Evolutionary conservation across 2,329 filamentous ascomycete species (phyloP).

Genomic region (Trichothecium roseum): DNA sequence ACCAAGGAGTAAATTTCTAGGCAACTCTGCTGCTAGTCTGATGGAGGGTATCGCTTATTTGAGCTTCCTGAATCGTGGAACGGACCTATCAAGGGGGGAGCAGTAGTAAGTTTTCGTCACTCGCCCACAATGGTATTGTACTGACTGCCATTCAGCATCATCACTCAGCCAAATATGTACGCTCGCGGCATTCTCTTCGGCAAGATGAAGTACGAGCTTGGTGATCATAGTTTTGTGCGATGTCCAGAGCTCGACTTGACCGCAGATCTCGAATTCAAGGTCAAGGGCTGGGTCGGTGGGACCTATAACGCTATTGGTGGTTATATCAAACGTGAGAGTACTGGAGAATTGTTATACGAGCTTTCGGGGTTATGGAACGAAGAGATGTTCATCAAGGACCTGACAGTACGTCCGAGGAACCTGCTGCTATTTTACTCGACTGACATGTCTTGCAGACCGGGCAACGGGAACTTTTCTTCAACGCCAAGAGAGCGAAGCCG

Average conservation of each 20-base stretch:
- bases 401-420: slow-evolving; percentile 45
- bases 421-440: no score
- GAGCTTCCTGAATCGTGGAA: slow-evolving; percentile 67
- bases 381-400: slow-evolving; percentile 85
- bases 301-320: slow-evolving; percentile 96
- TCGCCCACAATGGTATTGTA: background rate
- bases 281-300: slow-evolving; percentile 92
- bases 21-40: slow-evolving; percentile 93
- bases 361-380: slow-evolving; percentile 88
- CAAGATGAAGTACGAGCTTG: slow-evolving; percentile 99
- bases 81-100: slow-evolving; percentile 57
- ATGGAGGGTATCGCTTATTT: slow-evolving; percentile 96
- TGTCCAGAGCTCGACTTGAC: slow-evolving; percentile 81
- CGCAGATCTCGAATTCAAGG: slow-evolving; percentile 96
- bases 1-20: slow-evolving; percentile 86
- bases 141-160: slow-evolving; percentile 43
- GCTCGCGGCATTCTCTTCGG: slow-evolving; percentile 92
- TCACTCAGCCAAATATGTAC: slow-evolving; percentile 99
- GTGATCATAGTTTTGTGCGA: slow-evolving; percentile 85
- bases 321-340: slow-evolving; percentile 77
- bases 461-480: slow-evolving; percentile 81
- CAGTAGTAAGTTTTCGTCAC: slow-evolving; percentile 59
- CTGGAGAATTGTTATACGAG: slow-evolving; percentile 81
- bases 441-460: slow-evolving; percentile 51
- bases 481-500: slow-evolving; percentile 69